phyloP scores from a whole-genome alignment of 2,329 filamentous ascomycete species.

The Capronia epimyces region DNA sequence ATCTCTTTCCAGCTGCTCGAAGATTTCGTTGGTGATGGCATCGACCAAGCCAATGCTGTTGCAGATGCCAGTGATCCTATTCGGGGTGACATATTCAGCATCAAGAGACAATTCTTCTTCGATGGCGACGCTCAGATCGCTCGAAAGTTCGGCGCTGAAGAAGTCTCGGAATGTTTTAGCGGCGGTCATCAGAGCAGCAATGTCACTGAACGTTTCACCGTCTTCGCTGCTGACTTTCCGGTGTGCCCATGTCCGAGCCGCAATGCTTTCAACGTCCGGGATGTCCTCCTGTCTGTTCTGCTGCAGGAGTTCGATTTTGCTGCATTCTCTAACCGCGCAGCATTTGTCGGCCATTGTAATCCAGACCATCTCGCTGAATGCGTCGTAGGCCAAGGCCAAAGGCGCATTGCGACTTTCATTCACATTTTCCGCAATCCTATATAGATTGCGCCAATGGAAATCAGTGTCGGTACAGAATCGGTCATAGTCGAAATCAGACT shows the following conservation, averaged over 20 bases:
- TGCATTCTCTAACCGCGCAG: constrained; percentile 73
- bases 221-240: constrained; percentile 43
- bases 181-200: constrained; percentile 61
- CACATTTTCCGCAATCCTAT: constrained; percentile 75
- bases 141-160: constrained; percentile 63
- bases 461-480: constrained; percentile 69
- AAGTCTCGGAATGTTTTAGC: constrained; percentile 64
- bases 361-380: constrained; percentile 68
- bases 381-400: constrained; percentile 69
- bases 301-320: constrained; percentile 66
- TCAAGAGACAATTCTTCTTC: constrained; percentile 70
- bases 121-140: constrained; percentile 62
- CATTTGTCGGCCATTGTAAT: constrained; percentile 76
- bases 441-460: constrained; percentile 84
- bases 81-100: constrained; percentile 61
- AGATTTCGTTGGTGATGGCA: constrained; percentile 77
- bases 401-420: constrained; percentile 81
- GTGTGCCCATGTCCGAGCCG: constrained; percentile 38
- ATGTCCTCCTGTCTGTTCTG: constrained; percentile 56
- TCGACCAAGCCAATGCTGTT: constrained; percentile 72
- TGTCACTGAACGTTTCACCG: constrained; percentile 48
- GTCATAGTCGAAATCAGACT: constrained; percentile 68
- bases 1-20: constrained; percentile 60
- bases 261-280: constrained; percentile 33
- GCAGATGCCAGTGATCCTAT: constrained; percentile 72